Percentiles rank a stretch among this genome's conserved stretches.
Evolutionary conservation across 805 yeast species (phyloP).

Genomic region (Candida coquimbonensis): DNA sequence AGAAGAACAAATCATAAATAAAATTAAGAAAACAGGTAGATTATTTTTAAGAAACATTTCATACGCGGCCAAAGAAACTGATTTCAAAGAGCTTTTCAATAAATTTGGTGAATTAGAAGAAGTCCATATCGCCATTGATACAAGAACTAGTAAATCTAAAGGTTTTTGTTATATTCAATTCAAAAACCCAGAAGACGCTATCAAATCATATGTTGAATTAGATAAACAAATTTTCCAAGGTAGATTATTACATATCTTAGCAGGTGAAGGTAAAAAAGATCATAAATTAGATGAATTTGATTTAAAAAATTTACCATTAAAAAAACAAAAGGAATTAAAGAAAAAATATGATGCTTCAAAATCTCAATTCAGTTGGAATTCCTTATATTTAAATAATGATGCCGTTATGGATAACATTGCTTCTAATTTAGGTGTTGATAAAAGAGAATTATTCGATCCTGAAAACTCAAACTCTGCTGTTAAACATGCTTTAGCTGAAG

Average conservation of each 20-base stretch:
- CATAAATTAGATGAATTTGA: constrained; percentile 89
- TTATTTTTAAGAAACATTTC: constrained; percentile 81
- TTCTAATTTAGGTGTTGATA: constrained; percentile 69
- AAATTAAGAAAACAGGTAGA: constrained; percentile 66
- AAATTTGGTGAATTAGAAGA: constrained; percentile 72
- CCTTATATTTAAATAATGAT: constrained; percentile 82
- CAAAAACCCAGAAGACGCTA: constrained; percentile 62
- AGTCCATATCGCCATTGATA: constrained; percentile 88
- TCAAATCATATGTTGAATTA: constrained; percentile 59
- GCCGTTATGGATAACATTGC: constrained; percentile 92
- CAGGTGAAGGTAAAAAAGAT: constrained; percentile 76
- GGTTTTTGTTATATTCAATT: constrained; percentile 88
- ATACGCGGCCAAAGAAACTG: constrained; percentile 74
- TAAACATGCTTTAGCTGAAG: constrained; percentile 95
- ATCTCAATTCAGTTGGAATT: constrained; percentile 90
- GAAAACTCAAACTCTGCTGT: constrained; percentile 85
- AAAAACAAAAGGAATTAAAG: constrained; percentile 82
- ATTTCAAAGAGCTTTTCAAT: constrained; percentile 58
- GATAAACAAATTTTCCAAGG: constrained; percentile 95
- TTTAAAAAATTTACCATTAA: constrained; percentile 81
- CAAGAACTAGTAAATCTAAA: constrained; percentile 83
- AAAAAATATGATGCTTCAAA: constrained; percentile 80
- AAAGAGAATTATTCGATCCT: constrained; percentile 82
- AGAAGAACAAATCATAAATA: constrained; percentile 42
- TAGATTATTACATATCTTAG: constrained; percentile 79